Evolutionary conservation across 805 yeast genomes (phyloP).

Genomic region (Ogataea trehalophila): DNA sequence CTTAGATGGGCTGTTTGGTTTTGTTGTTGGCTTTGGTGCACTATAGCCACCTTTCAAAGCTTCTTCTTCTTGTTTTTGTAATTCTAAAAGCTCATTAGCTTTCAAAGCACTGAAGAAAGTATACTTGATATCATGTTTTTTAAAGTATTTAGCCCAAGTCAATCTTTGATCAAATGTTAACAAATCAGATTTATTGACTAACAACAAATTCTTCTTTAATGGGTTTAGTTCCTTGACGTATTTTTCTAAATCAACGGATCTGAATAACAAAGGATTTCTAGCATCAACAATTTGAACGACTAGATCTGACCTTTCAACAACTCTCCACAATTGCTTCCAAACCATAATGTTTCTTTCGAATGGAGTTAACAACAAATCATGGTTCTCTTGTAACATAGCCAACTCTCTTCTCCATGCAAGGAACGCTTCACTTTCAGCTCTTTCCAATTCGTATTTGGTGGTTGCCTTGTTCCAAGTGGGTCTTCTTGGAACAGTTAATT

Average conservation of each 20-base stretch:
- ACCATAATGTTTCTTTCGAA: slow-evolving; percentile 96
- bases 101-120: slow-evolving; percentile 90
- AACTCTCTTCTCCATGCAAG: slow-evolving; percentile 91
- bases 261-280: slow-evolving; percentile 83
- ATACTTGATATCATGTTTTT: slow-evolving; percentile 60
- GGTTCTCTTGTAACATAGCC: slow-evolving; percentile 77
- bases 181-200: slow-evolving; percentile 92
- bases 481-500: slow-evolving; percentile 85
- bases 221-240: slow-evolving; percentile 76
- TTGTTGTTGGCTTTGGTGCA: slow-evolving; percentile 3
- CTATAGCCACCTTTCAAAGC: slow-evolving; percentile 7
- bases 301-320: slow-evolving; percentile 88
- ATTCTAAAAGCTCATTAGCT: slow-evolving; percentile 72
- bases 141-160: slow-evolving; percentile 84
- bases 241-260: slow-evolving; percentile 77
- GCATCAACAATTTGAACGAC: slow-evolving; percentile 98
- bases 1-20: not conserved
- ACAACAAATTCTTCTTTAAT: slow-evolving; percentile 71
- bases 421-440: slow-evolving; percentile 85
- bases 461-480: slow-evolving; percentile 78
- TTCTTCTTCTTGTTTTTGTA: slow-evolving; percentile 45
- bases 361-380: slow-evolving; percentile 87
- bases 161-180: slow-evolving; percentile 71
- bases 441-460: slow-evolving; percentile 72
- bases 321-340: slow-evolving; percentile 98